Percentiles rank a stretch among this genome's conserved stretches.
phyloP scores from a whole-genome alignment of 2,329 filamentous ascomycete genomes.

The Sporothrix brunneoviolacea region DNA sequence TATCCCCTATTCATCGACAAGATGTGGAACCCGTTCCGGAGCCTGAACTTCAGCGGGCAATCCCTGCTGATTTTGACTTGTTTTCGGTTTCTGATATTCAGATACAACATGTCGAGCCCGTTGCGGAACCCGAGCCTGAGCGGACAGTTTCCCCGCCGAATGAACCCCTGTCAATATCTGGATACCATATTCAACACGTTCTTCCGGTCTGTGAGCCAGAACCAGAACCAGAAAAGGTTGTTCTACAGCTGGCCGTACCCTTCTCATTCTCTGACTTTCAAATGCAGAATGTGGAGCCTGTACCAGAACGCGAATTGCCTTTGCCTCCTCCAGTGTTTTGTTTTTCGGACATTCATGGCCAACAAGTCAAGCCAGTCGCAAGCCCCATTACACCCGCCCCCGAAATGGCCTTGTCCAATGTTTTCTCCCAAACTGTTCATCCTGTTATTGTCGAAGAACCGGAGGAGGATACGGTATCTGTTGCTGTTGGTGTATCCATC shows the following conservation, averaged over 20 bases:
- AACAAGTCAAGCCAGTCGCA: conserved; percentile 26
- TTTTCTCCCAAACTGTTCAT: conserved; percentile 12
- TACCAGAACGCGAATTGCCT: conserved; percentile 21
- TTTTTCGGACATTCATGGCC: conserved; percentile 31
- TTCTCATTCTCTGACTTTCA: conserved; percentile 17
- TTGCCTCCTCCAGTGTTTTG: conserved; percentile 24
- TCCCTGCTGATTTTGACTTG: conserved; percentile 19
- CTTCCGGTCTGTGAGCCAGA: conserved; percentile 23
- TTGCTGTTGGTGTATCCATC: background rate
- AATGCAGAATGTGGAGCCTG: conserved; percentile 17
- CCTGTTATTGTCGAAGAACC: conserved; percentile 9
- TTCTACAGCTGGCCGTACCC: conserved; percentile 19
- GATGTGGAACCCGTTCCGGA: conserved; percentile 16
- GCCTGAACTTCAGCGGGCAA: conserved; percentile 12
- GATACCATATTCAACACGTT: conserved; percentile 26
- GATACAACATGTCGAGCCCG: conserved; percentile 38
- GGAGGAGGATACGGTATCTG: background rate
- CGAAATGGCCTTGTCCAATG: conserved; percentile 14
- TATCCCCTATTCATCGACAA: conserved; percentile 40
- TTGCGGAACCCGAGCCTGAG: conserved; percentile 29
- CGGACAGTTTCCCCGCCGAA: conserved; percentile 5
- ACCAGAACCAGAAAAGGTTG: conserved; percentile 19
- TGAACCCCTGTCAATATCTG: conserved; percentile 17
- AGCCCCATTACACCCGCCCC: conserved; percentile 13
- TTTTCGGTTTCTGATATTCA: conserved; percentile 38